Evolutionary conservation across 305 asterid genomes (phyloP).

Genomic region (Fraxinus greggii): DNA sequence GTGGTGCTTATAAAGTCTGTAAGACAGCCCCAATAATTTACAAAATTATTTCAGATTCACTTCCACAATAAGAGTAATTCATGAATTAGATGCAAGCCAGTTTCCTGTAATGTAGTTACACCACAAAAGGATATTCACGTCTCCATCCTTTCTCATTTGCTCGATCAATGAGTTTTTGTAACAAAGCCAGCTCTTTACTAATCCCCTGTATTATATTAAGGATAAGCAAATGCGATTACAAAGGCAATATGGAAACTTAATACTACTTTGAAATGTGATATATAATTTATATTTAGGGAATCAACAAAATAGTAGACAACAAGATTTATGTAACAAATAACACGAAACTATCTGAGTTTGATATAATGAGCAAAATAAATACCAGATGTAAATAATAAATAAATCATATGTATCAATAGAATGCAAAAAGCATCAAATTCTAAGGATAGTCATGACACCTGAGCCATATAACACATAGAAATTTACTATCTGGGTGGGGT

Average conservation of each 20-base stretch:
- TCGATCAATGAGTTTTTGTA: conserved; percentile 44
- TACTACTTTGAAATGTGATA: neutral
- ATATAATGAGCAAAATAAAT: neutral
- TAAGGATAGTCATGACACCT: neutral
- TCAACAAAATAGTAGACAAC: neutral
- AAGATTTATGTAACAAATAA: neutral
- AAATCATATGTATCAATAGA: neutral
- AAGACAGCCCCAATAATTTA: neutral
- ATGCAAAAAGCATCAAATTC: neutral
- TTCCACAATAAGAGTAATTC: neutral
- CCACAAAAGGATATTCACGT: conserved; percentile 68
- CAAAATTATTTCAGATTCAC: neutral
- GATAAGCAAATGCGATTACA: conserved; percentile 7
- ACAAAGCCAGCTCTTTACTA: conserved; percentile 49
- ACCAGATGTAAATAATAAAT: neutral
- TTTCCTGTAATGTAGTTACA: conserved; percentile 19
- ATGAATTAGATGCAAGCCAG: conserved; percentile 13
- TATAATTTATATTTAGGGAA: neutral
- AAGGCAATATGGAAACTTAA: neutral
- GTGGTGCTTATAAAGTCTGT: neutral
- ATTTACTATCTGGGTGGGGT: neutral
- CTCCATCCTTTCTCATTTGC: conserved; percentile 94
- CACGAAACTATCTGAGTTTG: conserved; percentile 2
- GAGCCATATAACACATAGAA: neutral
- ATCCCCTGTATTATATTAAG: conserved; percentile 52